These are phyloP conservation scores for Eucalyptus tenuipes DNA, from an alignment of 345 rosid genomes.

Conservation along the genomic window DNA sequence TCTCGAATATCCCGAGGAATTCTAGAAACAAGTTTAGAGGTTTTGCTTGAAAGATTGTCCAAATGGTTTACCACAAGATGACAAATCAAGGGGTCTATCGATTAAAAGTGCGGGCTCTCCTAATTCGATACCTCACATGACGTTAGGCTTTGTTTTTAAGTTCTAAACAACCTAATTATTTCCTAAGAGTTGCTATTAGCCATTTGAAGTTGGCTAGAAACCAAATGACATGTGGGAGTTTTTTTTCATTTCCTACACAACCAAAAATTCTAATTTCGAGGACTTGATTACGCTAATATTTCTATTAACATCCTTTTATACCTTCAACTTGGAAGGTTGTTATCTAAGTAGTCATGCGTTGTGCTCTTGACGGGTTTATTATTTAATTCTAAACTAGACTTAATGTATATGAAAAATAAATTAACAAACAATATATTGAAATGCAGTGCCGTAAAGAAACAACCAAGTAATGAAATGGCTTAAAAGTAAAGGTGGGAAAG, in stretches of 20 bases:
- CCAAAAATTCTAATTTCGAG: too few relatives aligned
- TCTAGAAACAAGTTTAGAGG: background rate
- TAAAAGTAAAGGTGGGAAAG: background rate
- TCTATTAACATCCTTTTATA: too few relatives aligned
- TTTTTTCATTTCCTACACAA: background rate
- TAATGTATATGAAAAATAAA: too few relatives aligned
- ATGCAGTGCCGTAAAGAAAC: background rate
- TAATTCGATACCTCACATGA: background rate
- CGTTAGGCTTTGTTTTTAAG: background rate
- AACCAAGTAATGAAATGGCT: background rate
- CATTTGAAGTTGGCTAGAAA: too few relatives aligned
- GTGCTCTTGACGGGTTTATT: background rate
- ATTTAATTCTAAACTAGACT: too few relatives aligned
- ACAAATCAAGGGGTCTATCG: background rate
- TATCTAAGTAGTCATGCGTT: background rate
- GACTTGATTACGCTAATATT: too few relatives aligned
- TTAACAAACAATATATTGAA: background rate
- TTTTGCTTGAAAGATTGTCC: background rate
- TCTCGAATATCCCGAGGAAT: fast-evolving
- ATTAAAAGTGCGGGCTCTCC: too few relatives aligned
- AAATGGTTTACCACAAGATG: background rate
- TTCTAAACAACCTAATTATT: background rate
- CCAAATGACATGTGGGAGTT: background rate
- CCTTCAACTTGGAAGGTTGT: too few relatives aligned
- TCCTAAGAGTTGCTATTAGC: background rate